These are phyloP conservation scores for Acacia confusa DNA, from an alignment of 306 rosid species.

Conservation along the genomic window DNA sequence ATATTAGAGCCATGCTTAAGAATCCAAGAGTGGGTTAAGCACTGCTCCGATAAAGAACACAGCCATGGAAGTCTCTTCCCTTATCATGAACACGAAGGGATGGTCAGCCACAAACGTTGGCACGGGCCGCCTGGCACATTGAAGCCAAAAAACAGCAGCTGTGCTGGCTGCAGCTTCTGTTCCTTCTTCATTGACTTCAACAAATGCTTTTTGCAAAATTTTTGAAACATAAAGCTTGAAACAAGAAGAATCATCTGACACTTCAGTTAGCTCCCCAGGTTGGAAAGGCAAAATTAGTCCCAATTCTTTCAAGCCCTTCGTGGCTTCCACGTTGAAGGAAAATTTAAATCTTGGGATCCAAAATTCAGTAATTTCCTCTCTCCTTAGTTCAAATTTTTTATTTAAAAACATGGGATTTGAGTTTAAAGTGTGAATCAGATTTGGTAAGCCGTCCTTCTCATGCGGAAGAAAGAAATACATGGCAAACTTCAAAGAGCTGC, in stretches of 20 bases:
- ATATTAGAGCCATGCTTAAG: background rate
- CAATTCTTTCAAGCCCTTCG: background rate
- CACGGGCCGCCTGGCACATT: fast-evolving
- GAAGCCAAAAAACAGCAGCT: fast-evolving
- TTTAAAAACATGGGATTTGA: conserved; percentile 14
- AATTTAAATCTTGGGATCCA: conserved; percentile 40
- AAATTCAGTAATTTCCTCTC: background rate
- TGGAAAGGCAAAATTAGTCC: conserved; percentile 26
- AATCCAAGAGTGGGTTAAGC: conserved; percentile 26
- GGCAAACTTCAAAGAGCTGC: background rate
- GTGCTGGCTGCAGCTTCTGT: conserved; percentile 20
- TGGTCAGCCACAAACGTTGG: conserved; percentile 29
- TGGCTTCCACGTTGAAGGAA: background rate
- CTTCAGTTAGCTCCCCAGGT: conserved; percentile 20
- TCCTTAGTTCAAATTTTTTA: background rate
- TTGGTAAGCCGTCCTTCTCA: conserved; percentile 26
- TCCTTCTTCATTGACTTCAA: conserved; percentile 36
- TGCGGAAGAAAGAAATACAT: conserved; percentile 39
- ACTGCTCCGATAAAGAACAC: conserved; percentile 21
- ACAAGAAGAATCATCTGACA: background rate
- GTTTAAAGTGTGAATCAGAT: background rate
- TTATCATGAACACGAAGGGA: conserved; percentile 26
- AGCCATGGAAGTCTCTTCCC: background rate
- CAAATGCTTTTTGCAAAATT: background rate
- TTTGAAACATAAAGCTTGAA: background rate